A percentile compares a stretch with the other conserved stretches of the same genome.
Conservation (phyloP, 129 eudicot species). For the Chrysanthemum makinoi region DNA sequence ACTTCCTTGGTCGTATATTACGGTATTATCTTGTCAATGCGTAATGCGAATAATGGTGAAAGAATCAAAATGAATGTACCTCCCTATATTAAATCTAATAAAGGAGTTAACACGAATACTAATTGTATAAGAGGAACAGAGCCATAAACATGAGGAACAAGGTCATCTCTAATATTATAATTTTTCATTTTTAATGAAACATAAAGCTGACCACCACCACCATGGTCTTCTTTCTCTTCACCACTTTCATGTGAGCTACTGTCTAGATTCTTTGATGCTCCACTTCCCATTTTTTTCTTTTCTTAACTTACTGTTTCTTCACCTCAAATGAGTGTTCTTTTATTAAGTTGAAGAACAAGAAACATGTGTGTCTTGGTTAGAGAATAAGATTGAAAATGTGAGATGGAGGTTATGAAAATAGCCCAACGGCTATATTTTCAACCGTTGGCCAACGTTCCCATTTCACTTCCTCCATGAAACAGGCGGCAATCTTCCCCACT, state of each 20-base stretch:
- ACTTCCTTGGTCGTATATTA: too few species aligned
- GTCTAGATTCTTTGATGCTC: slow-evolving; percentile 63
- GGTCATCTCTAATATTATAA: slow-evolving; percentile 48
- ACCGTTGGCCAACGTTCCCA: too few species aligned
- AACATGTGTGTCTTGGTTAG: neutral
- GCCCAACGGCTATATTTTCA: too few species aligned
- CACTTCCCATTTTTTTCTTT: slow-evolving; percentile 62
- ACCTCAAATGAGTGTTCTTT: slow-evolving; percentile 11
- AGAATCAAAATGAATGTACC: too few species aligned
- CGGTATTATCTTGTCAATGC: too few species aligned
- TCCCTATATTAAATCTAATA: too few species aligned
- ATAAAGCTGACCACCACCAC: slow-evolving; percentile 94
- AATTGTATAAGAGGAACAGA: slow-evolving; percentile 89
- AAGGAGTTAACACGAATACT: too few species aligned
- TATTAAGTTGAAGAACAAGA: slow-evolving; percentile 6
- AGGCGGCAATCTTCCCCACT: too few species aligned
- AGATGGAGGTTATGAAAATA: slow-evolving; percentile 47
- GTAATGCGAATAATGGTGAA: too few species aligned
- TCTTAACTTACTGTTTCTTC: neutral
- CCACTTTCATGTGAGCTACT: slow-evolving; percentile 56
- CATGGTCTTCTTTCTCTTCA: slow-evolving; percentile 67
- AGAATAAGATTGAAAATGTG: slow-evolving; percentile 31
- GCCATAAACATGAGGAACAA: slow-evolving; percentile 86
- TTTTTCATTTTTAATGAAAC: slow-evolving; percentile 95
- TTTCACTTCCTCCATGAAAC: too few species aligned